Evolutionary conservation across 1,284 basidiomycete genomes (phyloP).

Genomic region (Amylostereum areolatum): DNA sequence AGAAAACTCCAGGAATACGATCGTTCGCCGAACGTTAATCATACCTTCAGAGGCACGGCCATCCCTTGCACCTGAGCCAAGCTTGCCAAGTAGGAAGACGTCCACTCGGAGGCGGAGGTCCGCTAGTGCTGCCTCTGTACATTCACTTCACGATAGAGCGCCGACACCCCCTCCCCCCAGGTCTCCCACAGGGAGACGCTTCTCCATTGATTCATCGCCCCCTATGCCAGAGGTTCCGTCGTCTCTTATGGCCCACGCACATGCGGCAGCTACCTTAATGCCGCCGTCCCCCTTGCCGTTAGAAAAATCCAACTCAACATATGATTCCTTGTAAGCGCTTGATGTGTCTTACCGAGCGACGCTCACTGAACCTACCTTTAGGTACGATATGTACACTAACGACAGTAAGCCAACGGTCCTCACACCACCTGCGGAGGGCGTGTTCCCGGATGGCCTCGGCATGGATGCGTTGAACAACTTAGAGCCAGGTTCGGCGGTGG

Average conservation of each 20-base stretch:
- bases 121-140: constrained; percentile 45
- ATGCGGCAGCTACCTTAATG: constrained; percentile 32
- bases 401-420: constrained; percentile 33
- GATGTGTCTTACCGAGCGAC: constrained; percentile 8
- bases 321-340: constrained; percentile 67
- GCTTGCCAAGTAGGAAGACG: constrained; percentile 45
- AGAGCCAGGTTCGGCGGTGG: constrained; percentile 59
- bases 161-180: constrained; percentile 78
- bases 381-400: constrained; percentile 75
- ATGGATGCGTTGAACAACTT: constrained; percentile 18
- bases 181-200: constrained; percentile 45
- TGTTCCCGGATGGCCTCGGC: constrained; percentile 16
- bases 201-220: constrained; percentile 59
- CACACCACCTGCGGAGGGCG: constrained; percentile 16
- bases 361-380: constrained; percentile 26
- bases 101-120: constrained; percentile 43
- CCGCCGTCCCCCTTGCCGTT: constrained; percentile 33
- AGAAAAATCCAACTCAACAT: constrained; percentile 61
- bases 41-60: constrained; percentile 59
- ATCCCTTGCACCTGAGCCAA: constrained; percentile 43
- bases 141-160: constrained; percentile 71
- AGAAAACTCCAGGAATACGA: constrained; percentile 31
- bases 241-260: constrained; percentile 40
- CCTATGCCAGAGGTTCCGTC: constrained; percentile 64
- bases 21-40: constrained; percentile 73